Conservation (phyloP, 371 early-diverging fungal species). For the Coemansia sp. region DNA sequence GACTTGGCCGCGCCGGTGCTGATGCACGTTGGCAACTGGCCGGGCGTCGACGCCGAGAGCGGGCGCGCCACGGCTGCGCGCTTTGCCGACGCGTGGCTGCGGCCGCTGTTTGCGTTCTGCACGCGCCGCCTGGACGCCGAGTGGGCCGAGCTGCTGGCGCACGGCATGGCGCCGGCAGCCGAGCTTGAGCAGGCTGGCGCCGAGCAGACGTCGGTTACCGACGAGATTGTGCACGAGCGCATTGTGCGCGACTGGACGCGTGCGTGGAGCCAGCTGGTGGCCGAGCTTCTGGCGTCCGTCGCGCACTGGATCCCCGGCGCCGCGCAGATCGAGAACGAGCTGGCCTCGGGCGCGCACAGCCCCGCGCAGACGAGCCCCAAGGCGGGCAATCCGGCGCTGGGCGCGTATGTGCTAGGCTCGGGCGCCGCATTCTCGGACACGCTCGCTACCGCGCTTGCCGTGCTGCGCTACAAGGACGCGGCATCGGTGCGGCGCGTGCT, state of each 20-base stretch:
- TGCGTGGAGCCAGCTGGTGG: constrained; percentile 30
- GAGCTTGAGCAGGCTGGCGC: not conserved
- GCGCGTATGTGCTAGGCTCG: constrained; percentile 16
- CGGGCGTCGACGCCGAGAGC: constrained; percentile 11
- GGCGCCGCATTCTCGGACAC: constrained; percentile 10
- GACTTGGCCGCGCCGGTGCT: constrained; percentile 29
- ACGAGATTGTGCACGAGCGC: constrained; percentile 38
- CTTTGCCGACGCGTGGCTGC: constrained; percentile 24
- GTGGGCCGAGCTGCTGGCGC: constrained; percentile 15
- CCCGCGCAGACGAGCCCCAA: not conserved
- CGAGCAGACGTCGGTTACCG: constrained; percentile 8
- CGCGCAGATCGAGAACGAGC: constrained; percentile 35
- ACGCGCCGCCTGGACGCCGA: constrained; percentile 14
- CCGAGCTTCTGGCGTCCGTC: constrained; percentile 14
- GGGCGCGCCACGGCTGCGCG: not conserved
- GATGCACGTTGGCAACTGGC: constrained; percentile 33
- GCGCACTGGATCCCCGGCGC: constrained; percentile 26
- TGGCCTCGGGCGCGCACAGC: constrained; percentile 18
- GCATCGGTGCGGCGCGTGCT: constrained; percentile 13
- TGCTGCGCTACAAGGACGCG: constrained; percentile 19
- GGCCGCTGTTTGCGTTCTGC: constrained; percentile 31
- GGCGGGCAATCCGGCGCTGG: constrained; percentile 17
- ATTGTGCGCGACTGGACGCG: constrained; percentile 46
- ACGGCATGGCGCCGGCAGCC: not conserved
- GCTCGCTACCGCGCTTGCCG: constrained; percentile 13